Evolutionary conservation across 208 protist genomes (phyloP).

Genomic region (Leishmania martiniquensis): DNA sequence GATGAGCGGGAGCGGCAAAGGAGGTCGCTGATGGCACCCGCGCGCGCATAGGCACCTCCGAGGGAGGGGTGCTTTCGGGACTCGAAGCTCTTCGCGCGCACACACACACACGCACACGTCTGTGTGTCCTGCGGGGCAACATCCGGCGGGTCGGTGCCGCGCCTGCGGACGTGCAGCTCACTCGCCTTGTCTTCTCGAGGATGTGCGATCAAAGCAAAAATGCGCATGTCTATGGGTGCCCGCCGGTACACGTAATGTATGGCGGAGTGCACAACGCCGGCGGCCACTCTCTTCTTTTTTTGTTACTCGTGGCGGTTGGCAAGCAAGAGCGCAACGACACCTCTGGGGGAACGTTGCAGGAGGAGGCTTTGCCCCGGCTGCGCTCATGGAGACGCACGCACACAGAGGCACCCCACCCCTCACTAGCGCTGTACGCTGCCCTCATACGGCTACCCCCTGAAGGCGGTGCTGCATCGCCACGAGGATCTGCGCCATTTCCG

Average conservation of each 20-base stretch:
- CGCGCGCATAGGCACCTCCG: neutral
- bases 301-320: neutral
- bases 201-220: neutral
- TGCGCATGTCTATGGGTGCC: neutral
- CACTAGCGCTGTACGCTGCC: neutral
- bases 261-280: too few relatives aligned
- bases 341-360: neutral
- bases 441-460: constrained; percentile 1
- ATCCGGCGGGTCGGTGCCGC: neutral
- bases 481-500: constrained; percentile 25
- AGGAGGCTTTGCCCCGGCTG: too few relatives aligned
- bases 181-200: neutral
- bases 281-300: too few relatives aligned
- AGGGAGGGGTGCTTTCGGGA: neutral
- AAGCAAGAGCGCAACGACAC: too few relatives aligned
- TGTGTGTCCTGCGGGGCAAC: neutral
- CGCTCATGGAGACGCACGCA: neutral
- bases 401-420: neutral
- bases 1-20: neutral
- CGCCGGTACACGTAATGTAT: too few relatives aligned
- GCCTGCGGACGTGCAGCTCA: neutral
- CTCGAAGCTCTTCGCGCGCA: neutral
- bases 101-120: neutral
- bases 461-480: constrained; percentile 31
- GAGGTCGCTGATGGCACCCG: too few relatives aligned